Evolutionary conservation across 2,329 filamentous ascomycete genomes (phyloP), one percentile per base, ranked within the genome.

Genomic region (Colletotrichum orbiculare): DNA sequence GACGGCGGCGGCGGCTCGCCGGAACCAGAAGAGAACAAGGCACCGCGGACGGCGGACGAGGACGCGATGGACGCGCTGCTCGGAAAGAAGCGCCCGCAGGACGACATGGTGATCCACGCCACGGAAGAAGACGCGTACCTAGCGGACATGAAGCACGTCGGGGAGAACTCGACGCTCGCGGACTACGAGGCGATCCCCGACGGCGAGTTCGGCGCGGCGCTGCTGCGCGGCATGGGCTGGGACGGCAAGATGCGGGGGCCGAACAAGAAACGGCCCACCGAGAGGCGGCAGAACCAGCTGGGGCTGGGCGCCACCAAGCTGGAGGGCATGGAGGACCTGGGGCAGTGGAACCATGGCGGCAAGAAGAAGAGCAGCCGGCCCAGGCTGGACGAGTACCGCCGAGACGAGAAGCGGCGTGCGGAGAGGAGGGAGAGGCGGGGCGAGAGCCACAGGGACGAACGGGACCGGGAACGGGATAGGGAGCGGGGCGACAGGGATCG

Each of bases 181-280:
- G 93, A 96, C 72, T 98, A 98, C 78, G 90, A 91, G 64, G 89
- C 91, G 11, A 91, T 97, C 67, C 95, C 96, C 0, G 93, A 98
- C 13, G 95, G 97, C 70, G 94, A 97, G 71, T 99, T 98, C 69
- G 96, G 96, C 8, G 91, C 94, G 15, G 94, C 94, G 0, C 83
- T 98, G 68, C 84, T 99, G 41, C 89, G 94, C 38, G 94, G 94
- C 9, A 97, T 98, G 92, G 96, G 96, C 8, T 97, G 95, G 94
- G 94, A 97, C 82, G 90, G 79, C 76, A 86, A 88, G 59, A 81
- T 84, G 67, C 79, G 82, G 50, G 84, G 83, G 2, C 76, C 81
- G 3, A 83, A 78, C 49, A 76, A 79, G 6, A 91, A 91, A 69
- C 83, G 89, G 41, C 89, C 87, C 67, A 83, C 89, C 12, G 90